Conservation (phyloP, 495 filamentous ascomycete genomes). For the Aspergillus heteromorphus region DNA sequence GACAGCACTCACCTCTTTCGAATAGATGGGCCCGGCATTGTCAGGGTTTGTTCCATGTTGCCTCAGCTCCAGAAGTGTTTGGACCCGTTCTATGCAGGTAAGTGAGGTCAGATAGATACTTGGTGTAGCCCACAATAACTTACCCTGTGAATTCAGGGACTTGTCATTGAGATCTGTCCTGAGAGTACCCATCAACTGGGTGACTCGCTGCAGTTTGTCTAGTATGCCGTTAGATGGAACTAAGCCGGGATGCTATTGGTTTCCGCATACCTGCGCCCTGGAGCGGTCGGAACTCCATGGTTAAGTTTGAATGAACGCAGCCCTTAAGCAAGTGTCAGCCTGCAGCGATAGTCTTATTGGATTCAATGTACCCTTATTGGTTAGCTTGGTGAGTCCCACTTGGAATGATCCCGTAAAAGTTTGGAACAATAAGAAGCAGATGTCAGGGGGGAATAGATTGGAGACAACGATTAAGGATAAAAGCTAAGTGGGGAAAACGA, state of each 20-base stretch:
- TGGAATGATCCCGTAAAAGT: neutral
- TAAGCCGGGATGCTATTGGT: neutral
- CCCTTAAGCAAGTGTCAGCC: neutral
- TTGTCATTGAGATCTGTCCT: slow-evolving; percentile 51
- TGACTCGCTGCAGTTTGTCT: slow-evolving; percentile 65
- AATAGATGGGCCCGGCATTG: slow-evolving; percentile 76
- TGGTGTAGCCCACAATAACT: slow-evolving; percentile 19
- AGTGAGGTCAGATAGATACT: slow-evolving; percentile 6
- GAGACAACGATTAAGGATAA: neutral
- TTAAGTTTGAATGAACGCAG: neutral
- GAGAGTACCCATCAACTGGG: slow-evolving; percentile 51
- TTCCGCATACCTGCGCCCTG: slow-evolving; percentile 29
- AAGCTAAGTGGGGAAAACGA: neutral
- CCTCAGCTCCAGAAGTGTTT: slow-evolving; percentile 69
- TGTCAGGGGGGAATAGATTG: neutral
- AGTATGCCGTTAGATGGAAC: slow-evolving; percentile 13
- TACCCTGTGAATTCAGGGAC: slow-evolving; percentile 52
- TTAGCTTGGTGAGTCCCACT: neutral
- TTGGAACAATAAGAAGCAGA: neutral
- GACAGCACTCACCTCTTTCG: slow-evolving; percentile 51
- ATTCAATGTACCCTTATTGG: neutral
- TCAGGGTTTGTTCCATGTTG: slow-evolving; percentile 66
- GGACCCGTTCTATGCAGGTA: slow-evolving; percentile 49
- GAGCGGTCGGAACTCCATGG: slow-evolving; percentile 25
- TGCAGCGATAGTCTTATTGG: neutral